Percentiles rank a stretch among this genome's conserved stretches.
These are phyloP conservation scores for Panicum virgatum DNA, from an alignment of 202 grass and related monocot species.

Conservation along the genomic window DNA sequence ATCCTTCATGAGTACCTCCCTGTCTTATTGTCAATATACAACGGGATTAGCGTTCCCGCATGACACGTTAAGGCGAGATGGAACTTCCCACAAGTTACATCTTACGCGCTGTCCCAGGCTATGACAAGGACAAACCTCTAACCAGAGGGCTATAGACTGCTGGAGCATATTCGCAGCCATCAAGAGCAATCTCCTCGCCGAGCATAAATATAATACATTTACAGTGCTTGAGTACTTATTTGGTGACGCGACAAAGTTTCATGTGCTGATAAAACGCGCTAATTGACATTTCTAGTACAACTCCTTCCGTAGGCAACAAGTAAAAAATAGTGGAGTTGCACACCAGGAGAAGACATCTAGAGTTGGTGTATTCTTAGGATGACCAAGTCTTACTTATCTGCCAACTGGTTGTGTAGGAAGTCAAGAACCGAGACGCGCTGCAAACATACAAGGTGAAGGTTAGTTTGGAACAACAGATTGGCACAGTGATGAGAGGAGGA, in stretches of 20 bases:
- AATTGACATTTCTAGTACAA: slow-evolving; percentile 13
- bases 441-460: neutral
- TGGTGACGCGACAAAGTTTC: neutral
- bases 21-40: slow-evolving; percentile 45
- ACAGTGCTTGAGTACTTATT: slow-evolving; percentile 24
- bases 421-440: slow-evolving; percentile 58
- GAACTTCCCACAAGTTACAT: slow-evolving; percentile 26
- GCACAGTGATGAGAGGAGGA: neutral
- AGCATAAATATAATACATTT: slow-evolving; percentile 9
- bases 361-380: too few relatives aligned
- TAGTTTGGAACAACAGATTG: neutral
- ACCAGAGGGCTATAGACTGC: too few relatives aligned
- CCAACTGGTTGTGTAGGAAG: slow-evolving; percentile 67
- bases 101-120: slow-evolving; percentile 9
- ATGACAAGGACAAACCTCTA: slow-evolving; percentile 3
- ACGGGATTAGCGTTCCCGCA: slow-evolving; percentile 8
- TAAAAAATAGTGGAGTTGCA: neutral
- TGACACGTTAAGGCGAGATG: slow-evolving; percentile 20
- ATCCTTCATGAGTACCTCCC: neutral
- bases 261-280: neutral
- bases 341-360: neutral
- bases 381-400: slow-evolving; percentile 36
- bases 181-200: neutral
- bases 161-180: neutral
- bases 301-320: slow-evolving; percentile 1